Base-by-base conservation (phyloP, 495 filamentous ascomycete species). In the Glonium stellatum region DNA sequence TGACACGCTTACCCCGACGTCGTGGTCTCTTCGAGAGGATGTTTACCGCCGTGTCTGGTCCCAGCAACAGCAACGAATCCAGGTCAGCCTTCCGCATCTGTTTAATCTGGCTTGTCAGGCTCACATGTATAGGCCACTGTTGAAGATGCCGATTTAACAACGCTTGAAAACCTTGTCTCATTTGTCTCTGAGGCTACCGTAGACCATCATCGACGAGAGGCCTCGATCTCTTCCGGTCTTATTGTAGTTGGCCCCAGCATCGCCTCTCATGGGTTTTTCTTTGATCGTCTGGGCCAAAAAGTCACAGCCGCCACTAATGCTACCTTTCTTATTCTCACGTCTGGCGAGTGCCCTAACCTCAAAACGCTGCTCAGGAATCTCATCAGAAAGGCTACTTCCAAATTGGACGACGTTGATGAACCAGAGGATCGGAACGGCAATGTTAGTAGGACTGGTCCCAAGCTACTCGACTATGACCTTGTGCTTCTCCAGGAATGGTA, bases 391-490 rank as follows among this genome's bases (percentile, higher is more conserved):
- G 82, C 80, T 12, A 85, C 80, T n/a, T 81, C 79, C 23, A 81
- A 78, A n/a, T 67, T 62, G 15, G 59, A 69, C 22, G 72, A 74
- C 42, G 72, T 78, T 35, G 82, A 80, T 34, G 83, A 80, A 15
- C 76, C 76, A n/a, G 80, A 80, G 69, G 75, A 82, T 52, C 13
- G 21, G 13, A n/a, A 18, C 4, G 48, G 46, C 18, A 31, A 35
- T 44, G 67, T 47, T 21, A 37, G 58, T n/a, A 58, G 44, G 2
- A 66, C 87, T 81, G 84, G 83, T 0, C 80, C 82, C 34, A 86
- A 85, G 74, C 81, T 90, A 50, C 79, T 97, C n/a, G 87, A 87
- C 62, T 97, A 97, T 67, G 95, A 97, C 68, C 78, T 97, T 12
- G 86, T 92, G 64, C 80, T 88, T n/a, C 77, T 98, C 8, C 74